phyloP scores from a whole-genome alignment of 2,329 filamentous ascomycete species.

The Aspergillus thermomutatus region DNA sequence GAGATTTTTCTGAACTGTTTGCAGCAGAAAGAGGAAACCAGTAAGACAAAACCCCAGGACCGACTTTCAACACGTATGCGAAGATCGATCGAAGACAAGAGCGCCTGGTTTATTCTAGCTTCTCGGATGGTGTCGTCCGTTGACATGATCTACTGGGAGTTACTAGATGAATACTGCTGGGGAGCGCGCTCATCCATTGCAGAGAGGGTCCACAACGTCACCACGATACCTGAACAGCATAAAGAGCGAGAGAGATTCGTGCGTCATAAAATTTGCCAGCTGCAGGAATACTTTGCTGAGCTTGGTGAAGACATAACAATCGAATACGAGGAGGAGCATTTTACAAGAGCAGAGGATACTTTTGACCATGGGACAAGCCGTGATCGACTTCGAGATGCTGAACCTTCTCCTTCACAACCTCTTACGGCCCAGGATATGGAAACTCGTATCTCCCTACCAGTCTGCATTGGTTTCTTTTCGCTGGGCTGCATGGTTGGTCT shows the following conservation, averaged over 20 bases:
- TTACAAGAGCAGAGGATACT: too few relatives aligned
- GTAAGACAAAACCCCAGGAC: neutral
- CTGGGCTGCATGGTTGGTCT: too few relatives aligned
- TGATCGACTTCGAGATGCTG: too few relatives aligned
- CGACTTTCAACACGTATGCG: slow-evolving; percentile 3
- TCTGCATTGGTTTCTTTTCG: too few relatives aligned
- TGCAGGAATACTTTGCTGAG: slow-evolving; percentile 1
- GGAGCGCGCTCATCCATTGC: neutral
- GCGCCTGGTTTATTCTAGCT: slow-evolving; percentile 7
- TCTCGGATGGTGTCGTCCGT: neutral
- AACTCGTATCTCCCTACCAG: too few relatives aligned
- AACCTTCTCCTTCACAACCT: too few relatives aligned
- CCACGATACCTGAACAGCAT: neutral
- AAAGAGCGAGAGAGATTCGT: slow-evolving; percentile 1
- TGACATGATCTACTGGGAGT: slow-evolving; percentile 9
- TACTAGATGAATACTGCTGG: slow-evolving; percentile 11
- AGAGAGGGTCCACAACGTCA: neutral
- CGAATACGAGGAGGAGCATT: too few relatives aligned
- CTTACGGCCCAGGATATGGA: too few relatives aligned
- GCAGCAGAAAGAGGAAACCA: neutral
- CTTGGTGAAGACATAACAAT: neutral
- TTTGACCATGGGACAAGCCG: too few relatives aligned
- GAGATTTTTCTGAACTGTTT: neutral
- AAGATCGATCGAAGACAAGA: neutral
- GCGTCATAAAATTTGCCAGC: neutral